phyloP scores from a whole-genome alignment of 768 basidiomycete species.

The Termitomyces sp. region DNA sequence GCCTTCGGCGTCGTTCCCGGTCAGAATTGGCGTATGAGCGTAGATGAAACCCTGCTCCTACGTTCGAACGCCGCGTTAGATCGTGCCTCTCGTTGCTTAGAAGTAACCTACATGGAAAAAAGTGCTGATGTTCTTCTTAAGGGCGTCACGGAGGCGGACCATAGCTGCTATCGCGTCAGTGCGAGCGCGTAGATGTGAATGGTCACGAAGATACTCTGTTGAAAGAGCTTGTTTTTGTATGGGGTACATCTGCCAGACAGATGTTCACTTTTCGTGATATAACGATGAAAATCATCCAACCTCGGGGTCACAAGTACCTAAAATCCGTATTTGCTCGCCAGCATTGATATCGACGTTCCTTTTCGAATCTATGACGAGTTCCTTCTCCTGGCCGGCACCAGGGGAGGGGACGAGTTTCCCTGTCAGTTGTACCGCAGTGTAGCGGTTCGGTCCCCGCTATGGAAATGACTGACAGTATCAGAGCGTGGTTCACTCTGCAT shows the following conservation, averaged over 20 bases:
- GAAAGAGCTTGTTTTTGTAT: constrained; percentile 88
- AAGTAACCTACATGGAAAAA: constrained; percentile 63
- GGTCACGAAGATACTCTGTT: constrained; percentile 74
- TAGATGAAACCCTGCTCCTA: constrained; percentile 76
- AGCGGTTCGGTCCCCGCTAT: no score
- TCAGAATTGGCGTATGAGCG: constrained; percentile 83
- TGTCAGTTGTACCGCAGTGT: constrained; percentile 15
- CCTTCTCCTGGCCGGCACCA: constrained; percentile 41
- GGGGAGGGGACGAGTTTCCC: constrained; percentile 40
- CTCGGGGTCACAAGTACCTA: constrained; percentile 45
- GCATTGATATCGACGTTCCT: not conserved
- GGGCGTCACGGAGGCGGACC: constrained; percentile 62
- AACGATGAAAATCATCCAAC: constrained; percentile 18
- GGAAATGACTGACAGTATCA: no score
- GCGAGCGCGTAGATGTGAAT: constrained; percentile 84
- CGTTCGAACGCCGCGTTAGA: not conserved
- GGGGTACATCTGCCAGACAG: constrained; percentile 61
- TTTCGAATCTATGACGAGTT: constrained; percentile 37
- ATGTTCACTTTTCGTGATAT: not conserved
- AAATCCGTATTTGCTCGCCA: constrained; percentile 27
- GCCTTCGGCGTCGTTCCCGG: constrained; percentile 92
- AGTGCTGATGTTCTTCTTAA: constrained; percentile 50
- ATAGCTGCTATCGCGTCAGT: constrained; percentile 68
- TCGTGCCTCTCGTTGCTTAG: not conserved
- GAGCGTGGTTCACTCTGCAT: no score